Base-by-base conservation (phyloP, 257 asterid genomes). In the Ophiorrhiza pumila region DNA sequence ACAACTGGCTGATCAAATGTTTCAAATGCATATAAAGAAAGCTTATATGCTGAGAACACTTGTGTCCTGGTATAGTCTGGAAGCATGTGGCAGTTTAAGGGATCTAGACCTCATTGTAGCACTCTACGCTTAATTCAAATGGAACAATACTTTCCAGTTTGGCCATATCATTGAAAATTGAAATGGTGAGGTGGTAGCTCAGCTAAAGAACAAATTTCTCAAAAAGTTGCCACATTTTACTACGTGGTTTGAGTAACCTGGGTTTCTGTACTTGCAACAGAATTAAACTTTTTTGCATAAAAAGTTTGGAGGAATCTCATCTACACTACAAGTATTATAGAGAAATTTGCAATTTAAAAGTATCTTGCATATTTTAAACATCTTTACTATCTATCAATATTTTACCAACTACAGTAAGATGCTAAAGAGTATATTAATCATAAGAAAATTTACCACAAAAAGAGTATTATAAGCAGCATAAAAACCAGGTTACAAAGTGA, bases 71-170 rank as follows among this genome's bases (percentile, higher is more conserved):
- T 7, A n/a, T 23, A 60, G 55, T 4, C 53, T 37, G 32, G 50
- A 42, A 74, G 71, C 58, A 25, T 43, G 45, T 65, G 60, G n/a
- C 56, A 52, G 47, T 65, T 73, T 43, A 65, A 23, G 59, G 42
- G 64, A 32, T n/a, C 34, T 23, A 35, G 45, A 22, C 52, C 63
- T 34, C 32, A 29, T 37, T 27, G 42, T 7, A 45, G 71, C 71
- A 37, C 39, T 15, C 55, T 49, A 42, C 1, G 22, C 50, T 35
- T 9, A 37, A 50, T 35, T 39, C 22, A 12, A 23, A 42, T 5
- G 6, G n/a, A 65, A 3, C 18, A 13, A 13, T 15, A 23, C 23
- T 5, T n/a, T 65, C 12, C 43, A 63, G 1, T 41, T 41, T 8
- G 0, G n/a, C 13, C 53, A 41, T 22, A 37, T n/a, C 50, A 63